Evolutionary conservation across 2,329 filamentous ascomycete species (phyloP).

Genomic region (Zymoseptoria ardabiliae): DNA sequence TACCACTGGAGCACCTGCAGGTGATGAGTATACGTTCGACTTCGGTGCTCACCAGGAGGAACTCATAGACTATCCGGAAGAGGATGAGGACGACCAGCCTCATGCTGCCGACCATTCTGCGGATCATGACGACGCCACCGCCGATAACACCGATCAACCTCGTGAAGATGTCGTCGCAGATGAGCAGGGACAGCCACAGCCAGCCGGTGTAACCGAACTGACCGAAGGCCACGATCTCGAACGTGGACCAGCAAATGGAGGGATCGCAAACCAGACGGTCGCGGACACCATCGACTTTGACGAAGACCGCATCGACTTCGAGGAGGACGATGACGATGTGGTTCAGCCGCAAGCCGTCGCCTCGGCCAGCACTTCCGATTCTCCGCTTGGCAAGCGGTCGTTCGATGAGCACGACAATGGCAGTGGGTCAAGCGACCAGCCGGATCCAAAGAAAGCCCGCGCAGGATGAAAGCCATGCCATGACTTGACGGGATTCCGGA

Average conservation of each 20-base stretch:
- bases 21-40: conserved; percentile 2
- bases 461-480: background rate
- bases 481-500: background rate
- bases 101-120: background rate
- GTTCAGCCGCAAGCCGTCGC: background rate
- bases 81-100: background rate
- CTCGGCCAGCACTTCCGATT: conserved; percentile 10
- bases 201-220: conserved; percentile 14
- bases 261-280: background rate
- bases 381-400: conserved; percentile 27
- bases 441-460: conserved; percentile 20
- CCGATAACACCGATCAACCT: conserved; percentile 4
- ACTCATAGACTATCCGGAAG: conserved; percentile 1
- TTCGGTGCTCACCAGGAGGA: conserved; percentile 1
- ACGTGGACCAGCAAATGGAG: conserved; percentile 9
- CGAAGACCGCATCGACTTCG: conserved; percentile 23
- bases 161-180: conserved; percentile 8
- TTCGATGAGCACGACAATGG: conserved; percentile 23
- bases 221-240: conserved; percentile 16
- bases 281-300: conserved; percentile 2
- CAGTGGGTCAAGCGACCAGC: conserved; percentile 20
- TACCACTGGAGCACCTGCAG: background rate
- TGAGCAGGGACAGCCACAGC: conserved; percentile 17
- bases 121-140: background rate
- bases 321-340: conserved; percentile 19